Evolutionary conservation across 345 rosid genomes (phyloP).

Genomic region (Hibiscus mutabilis): DNA sequence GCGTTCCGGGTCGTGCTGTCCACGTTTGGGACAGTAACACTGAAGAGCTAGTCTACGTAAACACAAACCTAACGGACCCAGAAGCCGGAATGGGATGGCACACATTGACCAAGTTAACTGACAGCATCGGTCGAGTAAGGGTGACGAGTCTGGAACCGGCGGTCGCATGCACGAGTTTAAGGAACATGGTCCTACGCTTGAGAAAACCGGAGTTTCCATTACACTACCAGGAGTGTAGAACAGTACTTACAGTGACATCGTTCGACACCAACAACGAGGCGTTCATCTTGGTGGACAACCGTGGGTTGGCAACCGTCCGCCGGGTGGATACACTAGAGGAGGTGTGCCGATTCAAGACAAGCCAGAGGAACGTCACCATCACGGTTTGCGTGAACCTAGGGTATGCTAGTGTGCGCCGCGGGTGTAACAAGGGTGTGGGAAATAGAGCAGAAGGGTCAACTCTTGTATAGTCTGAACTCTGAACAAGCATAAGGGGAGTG

Average conservation of each 20-base stretch:
- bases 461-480: conserved; percentile 37
- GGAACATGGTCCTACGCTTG: conserved; percentile 42
- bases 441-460: conserved; percentile 35
- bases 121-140: conserved; percentile 57
- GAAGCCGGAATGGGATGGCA: conserved; percentile 77
- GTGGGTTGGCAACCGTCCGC: conserved; percentile 58
- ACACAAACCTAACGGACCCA: conserved; percentile 57
- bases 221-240: conserved; percentile 24
- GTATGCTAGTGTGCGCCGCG: conserved; percentile 55
- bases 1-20: conserved; percentile 61
- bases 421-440: conserved; percentile 66
- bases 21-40: conserved; percentile 62
- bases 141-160: conserved; percentile 47
- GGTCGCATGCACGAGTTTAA: conserved; percentile 62
- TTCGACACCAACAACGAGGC: conserved; percentile 40
- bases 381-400: conserved; percentile 68
- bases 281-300: conserved; percentile 43
- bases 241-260: conserved; percentile 44
- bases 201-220: conserved; percentile 44
- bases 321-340: conserved; percentile 31
- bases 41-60: conserved; percentile 44
- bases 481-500: conserved; percentile 46
- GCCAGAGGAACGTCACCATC: conserved; percentile 26
- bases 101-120: conserved; percentile 54
- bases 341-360: conserved; percentile 41